These are phyloP conservation scores for Prillingera fragicola DNA, from an alignment of 1,284 basidiomycete genomes.

Conservation along the genomic window DNA sequence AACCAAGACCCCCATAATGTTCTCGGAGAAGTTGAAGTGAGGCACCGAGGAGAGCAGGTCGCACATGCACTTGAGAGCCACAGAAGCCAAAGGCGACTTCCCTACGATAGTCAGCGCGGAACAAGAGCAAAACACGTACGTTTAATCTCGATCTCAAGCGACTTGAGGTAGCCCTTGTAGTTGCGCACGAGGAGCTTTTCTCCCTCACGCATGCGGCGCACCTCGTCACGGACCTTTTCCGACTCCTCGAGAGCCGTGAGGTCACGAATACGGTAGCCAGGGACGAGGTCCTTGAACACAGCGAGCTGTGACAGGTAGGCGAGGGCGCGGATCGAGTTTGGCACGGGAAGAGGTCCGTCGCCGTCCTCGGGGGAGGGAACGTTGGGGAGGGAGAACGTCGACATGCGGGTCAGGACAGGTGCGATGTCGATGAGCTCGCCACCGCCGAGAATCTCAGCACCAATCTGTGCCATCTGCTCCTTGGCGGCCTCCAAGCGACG, in stretches of 20 bases:
- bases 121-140: slow-evolving; percentile 51
- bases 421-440: slow-evolving; percentile 52
- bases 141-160: slow-evolving; percentile 81
- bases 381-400: slow-evolving; percentile 70
- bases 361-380: slow-evolving; percentile 60
- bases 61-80: slow-evolving; percentile 79
- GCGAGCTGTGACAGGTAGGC: slow-evolving; percentile 87
- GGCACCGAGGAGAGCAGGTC: slow-evolving; percentile 74
- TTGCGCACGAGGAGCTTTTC: slow-evolving; percentile 89
- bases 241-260: slow-evolving; percentile 84
- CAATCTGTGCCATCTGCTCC: slow-evolving; percentile 80
- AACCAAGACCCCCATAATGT: slow-evolving; percentile 84
- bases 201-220: slow-evolving; percentile 83
- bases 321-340: slow-evolving; percentile 75
- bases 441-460: slow-evolving; percentile 82
- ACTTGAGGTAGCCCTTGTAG: slow-evolving; percentile 83
- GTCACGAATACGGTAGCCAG: slow-evolving; percentile 74
- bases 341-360: slow-evolving; percentile 59
- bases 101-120: slow-evolving; percentile 51
- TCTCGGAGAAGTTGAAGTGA: slow-evolving; percentile 96
- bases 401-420: slow-evolving; percentile 74
- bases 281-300: slow-evolving; percentile 92
- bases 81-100: slow-evolving; percentile 63
- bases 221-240: slow-evolving; percentile 92
- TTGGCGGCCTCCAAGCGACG: slow-evolving; percentile 71